phyloP scores from a whole-genome alignment of 2,329 filamentous ascomycete species.

The Metarhizium rileyi region DNA sequence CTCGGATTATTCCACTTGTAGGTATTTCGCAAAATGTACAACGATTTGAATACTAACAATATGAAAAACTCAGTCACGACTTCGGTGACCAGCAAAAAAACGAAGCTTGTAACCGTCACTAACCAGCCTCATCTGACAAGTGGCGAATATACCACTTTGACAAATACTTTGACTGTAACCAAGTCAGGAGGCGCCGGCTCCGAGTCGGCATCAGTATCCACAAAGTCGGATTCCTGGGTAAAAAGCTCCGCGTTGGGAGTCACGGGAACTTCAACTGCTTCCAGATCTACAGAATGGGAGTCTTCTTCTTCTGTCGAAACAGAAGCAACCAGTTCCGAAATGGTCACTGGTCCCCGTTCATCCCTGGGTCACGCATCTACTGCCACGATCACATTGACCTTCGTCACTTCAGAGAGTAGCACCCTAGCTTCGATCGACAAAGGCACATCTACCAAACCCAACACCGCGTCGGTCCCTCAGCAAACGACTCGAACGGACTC shows the following conservation, averaged over 20 bases:
- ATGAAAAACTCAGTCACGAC: neutral
- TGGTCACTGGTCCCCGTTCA: neutral
- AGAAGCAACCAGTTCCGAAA: neutral
- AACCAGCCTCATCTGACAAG: neutral
- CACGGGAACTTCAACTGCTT: neutral
- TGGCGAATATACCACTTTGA: neutral
- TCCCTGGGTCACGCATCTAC: neutral
- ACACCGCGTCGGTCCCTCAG: neutral
- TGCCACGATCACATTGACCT: neutral
- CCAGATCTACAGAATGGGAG: neutral
- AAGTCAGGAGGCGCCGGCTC: neutral
- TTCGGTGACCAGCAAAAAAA: neutral
- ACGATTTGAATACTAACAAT: neutral
- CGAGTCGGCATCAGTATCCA: neutral
- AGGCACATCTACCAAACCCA: neutral
- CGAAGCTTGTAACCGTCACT: neutral
- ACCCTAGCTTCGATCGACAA: neutral
- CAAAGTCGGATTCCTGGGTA: neutral
- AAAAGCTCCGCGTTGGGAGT: conserved; percentile 6
- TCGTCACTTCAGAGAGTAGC: neutral
- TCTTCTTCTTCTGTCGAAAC: neutral
- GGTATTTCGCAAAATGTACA: neutral
- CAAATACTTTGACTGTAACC: neutral
- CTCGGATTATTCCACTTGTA: conserved; percentile 6
- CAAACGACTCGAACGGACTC: neutral